These are phyloP conservation scores for Chalaropsis ovoidea DNA, from an alignment of 2,329 filamentous ascomycete genomes.

Conservation along the genomic window DNA sequence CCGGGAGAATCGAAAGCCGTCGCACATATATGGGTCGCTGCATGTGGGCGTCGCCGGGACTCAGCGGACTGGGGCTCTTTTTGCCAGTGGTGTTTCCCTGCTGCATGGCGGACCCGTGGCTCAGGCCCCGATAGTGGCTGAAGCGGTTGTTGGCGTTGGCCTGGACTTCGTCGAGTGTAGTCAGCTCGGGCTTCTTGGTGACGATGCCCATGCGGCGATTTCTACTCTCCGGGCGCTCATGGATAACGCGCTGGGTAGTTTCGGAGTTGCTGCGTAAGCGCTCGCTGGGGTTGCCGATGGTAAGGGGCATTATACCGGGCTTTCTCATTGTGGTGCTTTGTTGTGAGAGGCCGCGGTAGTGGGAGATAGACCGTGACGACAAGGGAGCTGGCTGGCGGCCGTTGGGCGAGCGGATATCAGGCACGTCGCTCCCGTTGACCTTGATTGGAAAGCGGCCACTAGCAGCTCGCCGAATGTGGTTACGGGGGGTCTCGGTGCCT, in stretches of 20 bases:
- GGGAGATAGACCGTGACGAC: slow-evolving; percentile 56
- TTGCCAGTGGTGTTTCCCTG: slow-evolving; percentile 35
- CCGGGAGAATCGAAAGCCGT: slow-evolving; percentile 52
- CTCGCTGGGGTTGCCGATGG: slow-evolving; percentile 60
- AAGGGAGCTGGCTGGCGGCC: slow-evolving; percentile 54
- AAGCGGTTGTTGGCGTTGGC: slow-evolving; percentile 48
- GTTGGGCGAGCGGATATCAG: slow-evolving; percentile 59
- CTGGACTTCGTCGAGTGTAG: slow-evolving; percentile 52
- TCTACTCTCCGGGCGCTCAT: slow-evolving; percentile 45
- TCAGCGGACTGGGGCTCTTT: slow-evolving; percentile 45
- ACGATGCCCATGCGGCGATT: slow-evolving; percentile 56
- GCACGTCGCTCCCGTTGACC: slow-evolving; percentile 61
- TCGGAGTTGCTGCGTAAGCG: slow-evolving; percentile 57
- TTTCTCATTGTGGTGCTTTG: slow-evolving; percentile 55
- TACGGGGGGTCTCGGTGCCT: slow-evolving; percentile 67
- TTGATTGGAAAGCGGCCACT: slow-evolving; percentile 59
- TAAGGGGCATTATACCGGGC: slow-evolving; percentile 54
- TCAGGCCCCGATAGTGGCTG: slow-evolving; percentile 56
- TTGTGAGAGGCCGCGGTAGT: slow-evolving; percentile 65
- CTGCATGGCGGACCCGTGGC: slow-evolving; percentile 59
- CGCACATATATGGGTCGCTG: slow-evolving; percentile 54
- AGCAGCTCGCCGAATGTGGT: slow-evolving; percentile 51
- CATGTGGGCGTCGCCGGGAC: slow-evolving; percentile 47
- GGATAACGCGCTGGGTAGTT: slow-evolving; percentile 40
- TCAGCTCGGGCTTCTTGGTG: slow-evolving; percentile 51